Evolutionary conservation across 768 basidiomycete species (phyloP), one percentile per base, ranked within the genome.

Genomic region (Tricholoma flavovirens): DNA sequence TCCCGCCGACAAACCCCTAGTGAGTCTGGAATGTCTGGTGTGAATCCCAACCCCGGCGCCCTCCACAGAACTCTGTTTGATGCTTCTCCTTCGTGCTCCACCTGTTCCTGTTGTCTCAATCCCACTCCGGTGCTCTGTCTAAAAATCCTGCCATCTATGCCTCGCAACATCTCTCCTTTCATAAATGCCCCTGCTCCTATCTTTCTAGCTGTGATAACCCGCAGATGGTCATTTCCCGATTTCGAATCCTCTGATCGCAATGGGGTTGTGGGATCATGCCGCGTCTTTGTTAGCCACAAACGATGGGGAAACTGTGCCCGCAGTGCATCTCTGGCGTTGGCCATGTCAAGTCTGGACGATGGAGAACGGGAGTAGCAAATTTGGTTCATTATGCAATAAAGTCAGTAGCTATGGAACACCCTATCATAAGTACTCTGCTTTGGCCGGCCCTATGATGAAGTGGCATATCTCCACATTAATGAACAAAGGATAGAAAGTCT

Each of bases 321-420:
- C 49, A 63, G 56, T 19, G 51, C 59, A 43, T 51, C 56, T 43
- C 51, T 56, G 30, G 66, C 59, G 54, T 64, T 57, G 26, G 61
- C 59, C 24, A 61, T 56, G 22, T 61, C 60, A 42, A 56, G 33
- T 17, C 36, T 54, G 15, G 48, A 10, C 24, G 40, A 32, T 45
- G 17, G 42, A 54, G 33, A 36, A 21, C 15, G 29, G 17, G n/a
- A 26, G 14, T 29, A 5, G 22, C 14, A 26, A 46, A 26, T 46
- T 15, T 15, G 29, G 15, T 49, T n/a, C 26, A 49, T 49, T 14
- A n/a, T 10, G 12, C n/a, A 49, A 49, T 49, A 15, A 4, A 30
- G 15, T 26, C 26, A 48, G 29, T 22, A 0, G 15, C 29, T 26
- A 8, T n/a, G 8, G n/a, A 30, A 10, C 46, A 5, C 5, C 3